Evolutionary conservation across 805 yeast genomes (phyloP), one percentile per base, ranked within the genome.

Genomic region (Candida chilensis): DNA sequence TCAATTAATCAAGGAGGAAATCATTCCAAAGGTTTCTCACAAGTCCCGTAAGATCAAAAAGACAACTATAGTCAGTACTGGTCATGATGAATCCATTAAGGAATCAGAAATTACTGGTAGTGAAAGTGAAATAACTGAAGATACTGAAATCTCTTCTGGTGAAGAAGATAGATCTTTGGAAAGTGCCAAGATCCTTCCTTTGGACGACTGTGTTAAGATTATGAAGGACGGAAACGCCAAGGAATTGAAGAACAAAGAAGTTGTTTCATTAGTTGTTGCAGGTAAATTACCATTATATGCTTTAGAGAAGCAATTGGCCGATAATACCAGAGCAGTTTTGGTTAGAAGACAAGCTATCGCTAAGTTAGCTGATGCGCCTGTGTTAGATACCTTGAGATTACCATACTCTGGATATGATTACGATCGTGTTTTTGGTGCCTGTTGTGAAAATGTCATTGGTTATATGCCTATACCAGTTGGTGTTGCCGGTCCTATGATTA

Each of bases 391-490:
- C 2, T 63, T 71, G 20, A 71, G 74, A 39, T 65, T 92, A 39
- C 99, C 99, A 12, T 87, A 75, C 56, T 61, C 67, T 39, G 60
- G 74, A 47, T 92, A 90, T 50, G 96, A 92, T 52, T 92, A 87
- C 52, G 94, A 87, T 51, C 78, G 97, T 41, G 98, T 92, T 5
- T 80, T 88, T 48, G 98, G 98, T 37, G 96, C 98, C 7, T 92
- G 99, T 63, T 92, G 99, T 65, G 99, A 92, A 56, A 92, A 92
- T 49, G 99, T 92, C 35, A 82, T 92, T 54, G 99, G 99, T 18
- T 92, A 68, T 52, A 74, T 90, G 78, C 99, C 98, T 17, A 54
- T 92, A 26, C 99, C 99, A 5, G 86, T 92, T 33, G 99, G 99
- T 54, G 79, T 92, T 50, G 96, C 96, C 17, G 99, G 99, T 32